phyloP scores from a whole-genome alignment of 345 rosid species.

The Citrus unshiu region DNA sequence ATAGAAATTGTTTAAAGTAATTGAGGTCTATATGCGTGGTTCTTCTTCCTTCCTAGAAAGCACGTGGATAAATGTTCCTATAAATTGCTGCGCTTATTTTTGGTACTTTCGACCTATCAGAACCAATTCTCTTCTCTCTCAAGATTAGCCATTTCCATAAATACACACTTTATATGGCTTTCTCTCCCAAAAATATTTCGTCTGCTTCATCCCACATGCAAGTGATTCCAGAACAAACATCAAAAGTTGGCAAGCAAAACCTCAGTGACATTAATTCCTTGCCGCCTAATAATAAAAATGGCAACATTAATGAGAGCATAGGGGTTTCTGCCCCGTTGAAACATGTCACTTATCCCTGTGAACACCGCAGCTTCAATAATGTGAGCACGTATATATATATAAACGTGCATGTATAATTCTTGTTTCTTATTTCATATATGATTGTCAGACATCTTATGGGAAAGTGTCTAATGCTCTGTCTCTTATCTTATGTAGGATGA shows the following conservation, averaged over 20 bases:
- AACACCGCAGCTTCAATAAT: not conserved
- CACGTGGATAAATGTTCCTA: not conserved
- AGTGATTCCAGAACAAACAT: not conserved
- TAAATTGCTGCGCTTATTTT: not conserved
- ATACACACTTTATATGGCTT: not conserved
- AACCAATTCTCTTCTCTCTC: not conserved
- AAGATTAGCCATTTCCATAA: not conserved
- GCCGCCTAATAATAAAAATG: not conserved
- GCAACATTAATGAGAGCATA: not conserved
- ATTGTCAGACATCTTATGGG: not conserved
- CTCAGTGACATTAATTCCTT: not conserved
- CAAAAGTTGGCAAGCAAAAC: not conserved
- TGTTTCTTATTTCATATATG: not conserved
- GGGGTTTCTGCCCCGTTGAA: not conserved
- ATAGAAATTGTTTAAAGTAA: too few relatives aligned
- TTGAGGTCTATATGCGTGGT: too few relatives aligned
- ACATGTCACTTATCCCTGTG: not conserved
- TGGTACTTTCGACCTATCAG: not conserved
- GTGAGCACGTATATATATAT: not conserved
- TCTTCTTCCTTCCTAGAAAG: too few relatives aligned
- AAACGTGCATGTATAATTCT: too few relatives aligned
- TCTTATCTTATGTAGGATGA: not conserved
- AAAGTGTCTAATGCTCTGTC: not conserved
- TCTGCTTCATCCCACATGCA: not conserved
- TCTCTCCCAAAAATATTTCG: not conserved